Percentiles rank a stretch among this genome's conserved stretches.
Conservation (phyloP, 768 basidiomycete species). For the Leccinum boreale region DNA sequence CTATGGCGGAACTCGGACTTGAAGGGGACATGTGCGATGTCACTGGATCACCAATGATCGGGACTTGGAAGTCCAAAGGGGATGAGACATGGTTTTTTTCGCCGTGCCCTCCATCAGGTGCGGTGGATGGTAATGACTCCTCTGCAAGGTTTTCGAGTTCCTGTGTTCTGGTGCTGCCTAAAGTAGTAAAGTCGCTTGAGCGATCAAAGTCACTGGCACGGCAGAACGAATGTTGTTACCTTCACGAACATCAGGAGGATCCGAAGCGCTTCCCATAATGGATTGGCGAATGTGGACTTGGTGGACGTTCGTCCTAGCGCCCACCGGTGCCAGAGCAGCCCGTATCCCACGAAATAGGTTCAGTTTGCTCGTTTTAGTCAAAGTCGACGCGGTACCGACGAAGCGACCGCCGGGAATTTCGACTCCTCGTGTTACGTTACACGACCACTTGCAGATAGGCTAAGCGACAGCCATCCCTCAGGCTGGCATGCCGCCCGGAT, state of each 20-base stretch:
- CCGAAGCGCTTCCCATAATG: not conserved
- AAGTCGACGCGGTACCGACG: not conserved
- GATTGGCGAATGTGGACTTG: not conserved
- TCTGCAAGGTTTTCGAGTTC: not conserved
- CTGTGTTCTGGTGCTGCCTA: not conserved
- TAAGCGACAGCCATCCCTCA: conserved; percentile 1
- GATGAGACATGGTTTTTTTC: not conserved
- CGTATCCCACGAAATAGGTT: not conserved
- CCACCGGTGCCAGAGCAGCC: not conserved
- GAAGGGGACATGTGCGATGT: not conserved
- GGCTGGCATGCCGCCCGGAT: conserved; percentile 1
- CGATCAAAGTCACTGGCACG: not conserved
- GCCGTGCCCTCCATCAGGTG: not conserved
- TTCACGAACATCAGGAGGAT: not conserved
- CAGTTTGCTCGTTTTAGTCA: not conserved
- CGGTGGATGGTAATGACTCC: not conserved
- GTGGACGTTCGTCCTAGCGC: conserved; percentile 2
- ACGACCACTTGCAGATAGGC: not conserved
- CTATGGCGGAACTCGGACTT: not conserved
- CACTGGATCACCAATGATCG: not conserved
- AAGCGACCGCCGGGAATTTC: not conserved
- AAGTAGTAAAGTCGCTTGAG: not conserved
- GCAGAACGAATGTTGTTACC: not conserved
- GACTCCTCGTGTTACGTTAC: not conserved
- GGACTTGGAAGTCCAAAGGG: not conserved